Conservation (phyloP, 2,329 filamentous ascomycete genomes). For the Venturia carpophila region DNA sequence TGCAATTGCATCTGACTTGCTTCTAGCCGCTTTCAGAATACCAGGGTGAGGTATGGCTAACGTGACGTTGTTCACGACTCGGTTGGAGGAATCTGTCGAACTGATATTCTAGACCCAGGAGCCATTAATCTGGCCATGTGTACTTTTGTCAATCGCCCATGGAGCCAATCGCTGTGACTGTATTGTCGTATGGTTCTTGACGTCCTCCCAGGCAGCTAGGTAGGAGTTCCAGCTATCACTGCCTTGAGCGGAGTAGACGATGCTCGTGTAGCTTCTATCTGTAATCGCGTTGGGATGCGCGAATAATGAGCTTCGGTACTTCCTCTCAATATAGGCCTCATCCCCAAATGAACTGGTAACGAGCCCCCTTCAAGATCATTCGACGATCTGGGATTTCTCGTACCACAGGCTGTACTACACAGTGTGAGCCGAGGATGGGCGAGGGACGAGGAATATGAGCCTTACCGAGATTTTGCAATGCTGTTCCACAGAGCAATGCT, state of each 20-base stretch:
- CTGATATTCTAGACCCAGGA: background rate
- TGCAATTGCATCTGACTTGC: background rate
- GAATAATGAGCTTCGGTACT: background rate
- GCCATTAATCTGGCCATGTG: background rate
- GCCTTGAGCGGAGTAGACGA: conserved; percentile 3
- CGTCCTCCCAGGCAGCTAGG: background rate
- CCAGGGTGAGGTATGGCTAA: conserved; percentile 1
- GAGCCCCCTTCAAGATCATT: background rate
- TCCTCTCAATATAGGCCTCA: background rate
- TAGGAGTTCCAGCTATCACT: conserved; percentile 5
- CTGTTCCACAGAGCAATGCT: background rate
- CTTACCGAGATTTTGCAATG: background rate
- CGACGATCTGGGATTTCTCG: background rate
- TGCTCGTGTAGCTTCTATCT: background rate
- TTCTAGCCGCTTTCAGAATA: background rate
- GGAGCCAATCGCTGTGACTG: background rate
- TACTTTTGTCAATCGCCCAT: background rate
- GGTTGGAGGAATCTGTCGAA: background rate
- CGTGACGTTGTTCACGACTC: background rate
- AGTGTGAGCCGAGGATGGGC: background rate
- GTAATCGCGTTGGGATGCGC: background rate
- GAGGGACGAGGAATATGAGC: too few relatives aligned
- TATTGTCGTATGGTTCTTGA: background rate
- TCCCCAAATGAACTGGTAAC: background rate
- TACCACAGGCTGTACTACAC: background rate